Evolutionary conservation across 108 stramenopile genomes (phyloP), one percentile per base, ranked within the genome.

Genomic region (Seminavis robusta): DNA sequence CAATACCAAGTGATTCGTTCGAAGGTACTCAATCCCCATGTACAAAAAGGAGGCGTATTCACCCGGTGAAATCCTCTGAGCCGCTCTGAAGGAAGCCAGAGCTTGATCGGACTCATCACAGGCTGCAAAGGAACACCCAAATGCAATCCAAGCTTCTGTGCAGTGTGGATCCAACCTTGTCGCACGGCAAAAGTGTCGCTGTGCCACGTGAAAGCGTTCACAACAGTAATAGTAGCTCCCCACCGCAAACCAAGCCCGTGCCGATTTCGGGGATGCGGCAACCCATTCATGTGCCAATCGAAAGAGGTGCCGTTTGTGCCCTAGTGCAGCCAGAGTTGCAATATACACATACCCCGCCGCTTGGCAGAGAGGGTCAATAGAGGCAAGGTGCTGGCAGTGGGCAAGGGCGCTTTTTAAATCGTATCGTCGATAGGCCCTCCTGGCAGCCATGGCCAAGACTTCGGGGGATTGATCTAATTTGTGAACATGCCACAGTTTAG

Each of bases 21-120:
- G 71, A 10, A 96, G 43, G 53, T 97, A 97, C 60, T 98, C 97
- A 89, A 96, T 98, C 13, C 94, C 95, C 77, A 96, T 94, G 74
- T 92, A 97, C 34, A 97, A 62, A 11, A 95, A 51, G 15, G 93
- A 83, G 2, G 84, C 56, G 55, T 94, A 85, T 45, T 83, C 76
- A 13, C 93, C 94, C 10, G 90, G 81, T 41, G 76, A 69, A 25
- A 96, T 65, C n/a, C 94, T 81, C 41, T 89, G 81, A 1, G 97
- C 95, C 16, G 96, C 84, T 3, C 97, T 87, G 60, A 95, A 97
- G 15, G 87, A 89, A 34, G 93, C 88, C 65, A 97, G 63, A 8
- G 98, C 98, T 71, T 95, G 94, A 61, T 98, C 98, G 26, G 81
- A 86, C 62, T 98, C 98, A 63, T 97, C 98, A 45, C 89, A 93